A percentile compares a stretch with the other conserved stretches of the same genome.
Evolutionary conservation across 1,139 yeast genomes (phyloP).

Genomic region (Saccharomyces hybrid): DNA sequence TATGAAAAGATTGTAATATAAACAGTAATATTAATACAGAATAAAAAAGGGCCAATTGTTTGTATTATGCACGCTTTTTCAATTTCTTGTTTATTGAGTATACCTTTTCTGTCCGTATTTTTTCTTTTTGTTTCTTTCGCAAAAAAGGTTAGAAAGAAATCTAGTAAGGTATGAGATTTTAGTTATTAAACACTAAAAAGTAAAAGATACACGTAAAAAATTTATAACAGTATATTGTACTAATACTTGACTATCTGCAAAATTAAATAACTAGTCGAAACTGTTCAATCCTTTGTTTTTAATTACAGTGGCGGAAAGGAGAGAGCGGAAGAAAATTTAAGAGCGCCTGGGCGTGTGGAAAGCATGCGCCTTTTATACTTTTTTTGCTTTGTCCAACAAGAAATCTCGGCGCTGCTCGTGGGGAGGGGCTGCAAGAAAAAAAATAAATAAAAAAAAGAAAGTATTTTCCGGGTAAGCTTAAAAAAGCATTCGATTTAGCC

Average conservation of each 20-base stretch:
- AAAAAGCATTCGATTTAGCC: background rate
- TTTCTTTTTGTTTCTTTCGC: background rate
- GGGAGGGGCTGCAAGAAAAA: background rate
- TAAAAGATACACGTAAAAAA: background rate
- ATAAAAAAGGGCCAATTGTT: background rate
- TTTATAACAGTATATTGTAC: background rate
- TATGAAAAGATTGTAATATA: slow-evolving; percentile 1
- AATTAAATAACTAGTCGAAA: background rate
- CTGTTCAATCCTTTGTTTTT: background rate
- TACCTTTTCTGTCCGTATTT: background rate
- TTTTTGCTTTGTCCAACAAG: background rate
- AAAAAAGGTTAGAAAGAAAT: background rate
- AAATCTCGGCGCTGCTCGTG: background rate
- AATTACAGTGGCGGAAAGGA: background rate
- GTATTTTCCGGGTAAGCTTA: background rate
- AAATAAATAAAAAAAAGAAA: background rate
- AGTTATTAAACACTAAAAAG: background rate
- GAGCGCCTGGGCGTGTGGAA: background rate
- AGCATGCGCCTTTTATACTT: slow-evolving; percentile 1
- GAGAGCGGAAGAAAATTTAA: background rate
- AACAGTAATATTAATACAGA: slow-evolving; percentile 1
- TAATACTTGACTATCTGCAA: background rate
- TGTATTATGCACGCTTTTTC: background rate
- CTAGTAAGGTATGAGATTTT: background rate
- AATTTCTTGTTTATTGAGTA: background rate